phyloP scores from a whole-genome alignment of 1,284 basidiomycete species.

The Boletus mariae region DNA sequence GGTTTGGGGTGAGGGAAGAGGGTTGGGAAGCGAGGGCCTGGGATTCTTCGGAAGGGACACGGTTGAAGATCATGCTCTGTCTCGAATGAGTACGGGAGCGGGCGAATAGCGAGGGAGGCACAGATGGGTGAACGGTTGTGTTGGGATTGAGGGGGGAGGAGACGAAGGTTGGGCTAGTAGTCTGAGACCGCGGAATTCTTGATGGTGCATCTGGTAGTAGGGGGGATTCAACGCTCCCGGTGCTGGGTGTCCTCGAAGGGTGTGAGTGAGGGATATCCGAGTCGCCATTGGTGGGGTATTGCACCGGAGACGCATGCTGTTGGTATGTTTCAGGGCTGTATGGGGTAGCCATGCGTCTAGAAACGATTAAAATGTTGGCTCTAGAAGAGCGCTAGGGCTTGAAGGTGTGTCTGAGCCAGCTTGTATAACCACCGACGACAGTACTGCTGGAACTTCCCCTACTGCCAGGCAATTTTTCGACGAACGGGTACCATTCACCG shows the following conservation, averaged over 20 bases:
- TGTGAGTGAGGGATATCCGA: conserved; percentile 2
- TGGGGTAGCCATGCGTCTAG: conserved; percentile 7
- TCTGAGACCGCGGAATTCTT: conserved; percentile 31
- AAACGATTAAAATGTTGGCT: neutral
- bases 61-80: conserved; percentile 36
- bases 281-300: conserved; percentile 10
- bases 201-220: conserved; percentile 17
- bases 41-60: conserved; percentile 48
- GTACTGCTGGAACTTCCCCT: too few species aligned
- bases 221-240: conserved; percentile 16
- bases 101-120: conserved; percentile 16
- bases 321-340: neutral
- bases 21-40: conserved; percentile 35
- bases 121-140: conserved; percentile 12
- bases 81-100: conserved; percentile 32
- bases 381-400: neutral
- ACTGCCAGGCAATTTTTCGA: conserved; percentile 2
- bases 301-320: neutral
- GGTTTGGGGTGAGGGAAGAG: conserved; percentile 14
- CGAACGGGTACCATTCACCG: conserved; percentile 1
- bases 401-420: neutral
- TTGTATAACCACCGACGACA: neutral
- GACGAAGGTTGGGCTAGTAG: conserved; percentile 34
- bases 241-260: conserved; percentile 23
- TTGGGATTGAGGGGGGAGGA: conserved; percentile 52